A percentile compares a stretch with the other conserved stretches of the same genome.
Evolutionary conservation across 2,329 filamentous ascomycete genomes (phyloP).

Genomic region (Paraphoma sp.): DNA sequence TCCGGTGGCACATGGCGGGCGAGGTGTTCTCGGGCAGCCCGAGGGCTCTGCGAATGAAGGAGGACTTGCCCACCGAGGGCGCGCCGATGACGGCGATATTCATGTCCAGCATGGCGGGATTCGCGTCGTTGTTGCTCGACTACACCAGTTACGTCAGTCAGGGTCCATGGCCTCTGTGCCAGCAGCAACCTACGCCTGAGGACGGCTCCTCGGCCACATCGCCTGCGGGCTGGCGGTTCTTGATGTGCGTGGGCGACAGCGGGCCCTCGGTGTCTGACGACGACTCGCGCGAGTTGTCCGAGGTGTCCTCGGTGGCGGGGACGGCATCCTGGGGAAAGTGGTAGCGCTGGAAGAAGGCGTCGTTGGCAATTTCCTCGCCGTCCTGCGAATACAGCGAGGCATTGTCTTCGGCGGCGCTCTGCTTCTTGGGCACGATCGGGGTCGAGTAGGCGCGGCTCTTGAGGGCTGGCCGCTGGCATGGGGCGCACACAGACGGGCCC

Average conservation of each 20-base stretch:
- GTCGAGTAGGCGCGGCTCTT: slow-evolving; percentile 48
- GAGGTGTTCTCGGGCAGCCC: slow-evolving; percentile 57
- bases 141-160: slow-evolving; percentile 32
- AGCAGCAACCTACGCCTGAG: slow-evolving; percentile 30
- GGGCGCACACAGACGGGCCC: slow-evolving; percentile 9
- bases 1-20: slow-evolving; percentile 56
- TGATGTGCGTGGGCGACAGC: slow-evolving; percentile 43
- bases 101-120: slow-evolving; percentile 57
- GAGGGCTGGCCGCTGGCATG: slow-evolving; percentile 35
- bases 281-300: slow-evolving; percentile 35
- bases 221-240: slow-evolving; percentile 25
- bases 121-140: slow-evolving; percentile 37
- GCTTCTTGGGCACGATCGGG: slow-evolving; percentile 39
- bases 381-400: slow-evolving; percentile 64
- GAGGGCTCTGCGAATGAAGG: slow-evolving; percentile 64
- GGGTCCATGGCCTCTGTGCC: slow-evolving; percentile 5
- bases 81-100: slow-evolving; percentile 66
- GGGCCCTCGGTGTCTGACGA: slow-evolving; percentile 48
- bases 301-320: slow-evolving; percentile 25
- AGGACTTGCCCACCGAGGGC: slow-evolving; percentile 63
- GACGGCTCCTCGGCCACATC: slow-evolving; percentile 30
- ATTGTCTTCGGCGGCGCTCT: slow-evolving; percentile 22
- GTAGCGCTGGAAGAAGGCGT: slow-evolving; percentile 52
- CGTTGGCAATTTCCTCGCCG: slow-evolving; percentile 46
- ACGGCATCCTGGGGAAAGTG: slow-evolving; percentile 40